Evolutionary conservation across 2,329 filamentous ascomycete genomes (phyloP), one percentile per base, ranked within the genome.

Genomic region (Xenoacremonium recifei): DNA sequence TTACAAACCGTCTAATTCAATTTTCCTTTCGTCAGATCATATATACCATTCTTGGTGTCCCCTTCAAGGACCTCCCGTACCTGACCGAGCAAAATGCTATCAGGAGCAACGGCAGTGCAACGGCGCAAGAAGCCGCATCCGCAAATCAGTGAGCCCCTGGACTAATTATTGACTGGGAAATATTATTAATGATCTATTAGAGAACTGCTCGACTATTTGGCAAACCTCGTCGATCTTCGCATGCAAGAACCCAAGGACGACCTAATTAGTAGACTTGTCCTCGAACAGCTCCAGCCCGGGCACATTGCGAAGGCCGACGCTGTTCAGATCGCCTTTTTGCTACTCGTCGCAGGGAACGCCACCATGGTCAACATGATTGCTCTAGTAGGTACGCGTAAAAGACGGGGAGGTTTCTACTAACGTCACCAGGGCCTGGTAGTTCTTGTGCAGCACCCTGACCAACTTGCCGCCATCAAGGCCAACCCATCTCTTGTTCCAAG

Each of bases 361-460:
- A 75, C 74, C 1, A 72, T 76, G 68, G 67, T 76, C 4, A 75
- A 69, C 51, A 76, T 72, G 67, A 75, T 76, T 42, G 62, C 65
- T 1, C 59, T 75, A 21, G 69, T 69, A 42, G n/a, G 58, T 2
- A 5, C 3, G 2, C 13, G 20, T 3, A 10, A 32, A 41, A 3
- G 21, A 19, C 3, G 2, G 3, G 13, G 7, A 19, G 7, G 13
- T 20, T 1, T 1, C 21, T 2, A 1, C 31, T 55, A 33, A 54
- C 30, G 15, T 2, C 2, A 5, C 1, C 13, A 71, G 66, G 73
- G 73, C 10, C 59, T 75, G 7, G 60, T 71, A 0, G 70, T 67
- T 4, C 64, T 75, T 5, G 58, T 69, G 13, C 63, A 71, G 39
- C 59, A 76, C 34, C 70, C 71, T 0, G 41, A 55, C 1, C 71